These are phyloP conservation scores for Fusarium chaquense DNA, from an alignment of 2,329 filamentous ascomycete species.

Conservation along the genomic window DNA sequence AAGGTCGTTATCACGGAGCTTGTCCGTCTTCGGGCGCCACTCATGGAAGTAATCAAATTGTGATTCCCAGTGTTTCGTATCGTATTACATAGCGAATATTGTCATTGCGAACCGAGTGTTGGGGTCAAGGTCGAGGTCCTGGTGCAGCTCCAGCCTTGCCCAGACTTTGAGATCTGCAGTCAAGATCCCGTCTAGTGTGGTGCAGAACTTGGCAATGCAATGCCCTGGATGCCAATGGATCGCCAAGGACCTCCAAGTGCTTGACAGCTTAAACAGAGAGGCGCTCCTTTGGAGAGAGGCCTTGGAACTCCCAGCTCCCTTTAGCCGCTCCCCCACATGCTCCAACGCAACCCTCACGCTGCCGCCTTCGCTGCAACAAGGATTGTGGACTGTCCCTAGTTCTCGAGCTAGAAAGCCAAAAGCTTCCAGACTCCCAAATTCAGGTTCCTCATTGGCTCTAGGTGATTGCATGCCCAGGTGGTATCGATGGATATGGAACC, in stretches of 20 bases:
- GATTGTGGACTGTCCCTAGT: constrained; percentile 16
- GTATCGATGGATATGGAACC: constrained; percentile 22
- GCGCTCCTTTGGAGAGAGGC: neutral
- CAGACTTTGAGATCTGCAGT: constrained; percentile 41
- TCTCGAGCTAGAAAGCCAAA: constrained; percentile 45
- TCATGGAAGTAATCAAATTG: constrained; percentile 12
- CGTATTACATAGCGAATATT: constrained; percentile 10
- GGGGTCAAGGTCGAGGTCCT: constrained; percentile 12
- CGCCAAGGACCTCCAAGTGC: constrained; percentile 17
- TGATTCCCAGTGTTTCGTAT: neutral
- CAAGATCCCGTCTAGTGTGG: constrained; percentile 9
- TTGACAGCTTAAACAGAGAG: constrained; percentile 3
- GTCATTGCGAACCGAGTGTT: constrained; percentile 21
- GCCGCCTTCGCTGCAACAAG: constrained; percentile 5
- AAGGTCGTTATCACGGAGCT: constrained; percentile 39
- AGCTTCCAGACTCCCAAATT: constrained; percentile 39
- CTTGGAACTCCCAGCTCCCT: constrained; percentile 10
- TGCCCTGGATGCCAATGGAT: constrained; percentile 23
- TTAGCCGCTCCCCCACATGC: constrained; percentile 25
- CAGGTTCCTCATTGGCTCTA: constrained; percentile 29
- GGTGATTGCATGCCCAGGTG: constrained; percentile 17
- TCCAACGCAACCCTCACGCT: constrained; percentile 7
- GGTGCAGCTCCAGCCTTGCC: constrained; percentile 19
- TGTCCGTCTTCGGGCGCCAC: neutral
- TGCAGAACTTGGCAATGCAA: constrained; percentile 42